Conservation (phyloP, 2,329 filamentous ascomycete genomes). For the Beauveria caledonica region DNA sequence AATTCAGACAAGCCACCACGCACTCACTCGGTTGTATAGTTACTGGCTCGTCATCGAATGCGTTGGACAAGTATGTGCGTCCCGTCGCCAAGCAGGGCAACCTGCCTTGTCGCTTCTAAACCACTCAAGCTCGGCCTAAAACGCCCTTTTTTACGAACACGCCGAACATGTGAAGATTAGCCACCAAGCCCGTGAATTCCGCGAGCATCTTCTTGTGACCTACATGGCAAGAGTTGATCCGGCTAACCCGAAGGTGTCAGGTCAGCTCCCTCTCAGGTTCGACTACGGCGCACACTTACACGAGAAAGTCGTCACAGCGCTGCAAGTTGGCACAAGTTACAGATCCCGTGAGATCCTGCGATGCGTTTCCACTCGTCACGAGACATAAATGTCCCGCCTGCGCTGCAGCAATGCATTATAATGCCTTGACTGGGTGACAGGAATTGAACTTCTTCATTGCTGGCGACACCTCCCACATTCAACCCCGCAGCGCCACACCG, state of each 20-base stretch:
- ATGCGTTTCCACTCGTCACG: neutral
- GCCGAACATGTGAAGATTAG: neutral
- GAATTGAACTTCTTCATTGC: neutral
- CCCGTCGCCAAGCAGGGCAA: no score
- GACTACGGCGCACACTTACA: no score
- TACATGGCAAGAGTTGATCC: neutral
- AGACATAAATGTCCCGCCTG: neutral
- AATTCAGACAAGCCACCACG: neutral
- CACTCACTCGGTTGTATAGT: neutral
- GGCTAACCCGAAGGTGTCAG: neutral
- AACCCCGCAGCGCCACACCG: constrained; percentile 5
- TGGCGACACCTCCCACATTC: neutral
- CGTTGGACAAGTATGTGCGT: no score
- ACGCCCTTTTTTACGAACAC: neutral
- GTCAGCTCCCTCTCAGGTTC: neutral
- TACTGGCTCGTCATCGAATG: no score
- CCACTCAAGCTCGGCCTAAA: neutral
- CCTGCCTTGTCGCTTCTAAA: neutral
- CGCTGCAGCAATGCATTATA: neutral
- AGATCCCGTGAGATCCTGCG: neutral
- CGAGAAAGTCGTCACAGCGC: no score
- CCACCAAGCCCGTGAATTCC: neutral
- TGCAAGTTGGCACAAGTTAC: neutral
- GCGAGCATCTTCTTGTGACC: neutral
- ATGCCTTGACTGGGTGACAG: neutral